These are phyloP conservation scores for Fusarium scirpi DNA, from an alignment of 2,329 filamentous ascomycete genomes.

Conservation along the genomic window DNA sequence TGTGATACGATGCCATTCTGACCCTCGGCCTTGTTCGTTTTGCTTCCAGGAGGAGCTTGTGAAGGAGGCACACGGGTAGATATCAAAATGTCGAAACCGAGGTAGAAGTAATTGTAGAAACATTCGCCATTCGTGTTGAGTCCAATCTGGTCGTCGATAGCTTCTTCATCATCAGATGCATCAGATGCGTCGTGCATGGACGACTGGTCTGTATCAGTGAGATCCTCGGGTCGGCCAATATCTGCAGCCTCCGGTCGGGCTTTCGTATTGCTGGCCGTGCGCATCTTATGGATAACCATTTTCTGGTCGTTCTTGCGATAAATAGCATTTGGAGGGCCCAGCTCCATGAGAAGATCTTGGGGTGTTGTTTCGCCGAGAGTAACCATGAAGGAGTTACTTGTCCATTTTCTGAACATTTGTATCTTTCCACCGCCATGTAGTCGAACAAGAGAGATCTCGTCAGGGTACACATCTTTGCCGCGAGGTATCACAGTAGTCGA, in stretches of 20 bases:
- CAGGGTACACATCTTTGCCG: constrained; percentile 82
- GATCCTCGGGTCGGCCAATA: constrained; percentile 64
- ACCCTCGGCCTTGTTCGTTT: constrained; percentile 37
- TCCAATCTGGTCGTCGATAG: constrained; percentile 66
- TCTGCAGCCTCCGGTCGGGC: constrained; percentile 59
- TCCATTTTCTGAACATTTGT: constrained; percentile 80
- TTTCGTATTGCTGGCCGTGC: constrained; percentile 64
- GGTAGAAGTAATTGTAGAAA: constrained; percentile 98
- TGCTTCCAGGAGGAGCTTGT: constrained; percentile 63
- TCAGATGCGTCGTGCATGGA: constrained; percentile 78
- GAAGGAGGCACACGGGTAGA: constrained; percentile 78
- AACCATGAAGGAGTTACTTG: constrained; percentile 75
- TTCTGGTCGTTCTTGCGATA: constrained; percentile 92
- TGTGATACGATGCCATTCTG: constrained; percentile 55
- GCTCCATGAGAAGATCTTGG: constrained; percentile 89
- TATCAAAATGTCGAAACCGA: constrained; percentile 94
- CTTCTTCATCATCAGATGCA: constrained; percentile 71
- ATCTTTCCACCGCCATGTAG: constrained; percentile 83
- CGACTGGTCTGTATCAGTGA: constrained; percentile 80
- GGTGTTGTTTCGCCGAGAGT: constrained; percentile 87
- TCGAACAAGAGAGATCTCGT: constrained; percentile 85
- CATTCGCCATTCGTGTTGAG: constrained; percentile 75
- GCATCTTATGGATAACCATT: constrained; percentile 83
- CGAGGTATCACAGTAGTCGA: constrained; percentile 76
- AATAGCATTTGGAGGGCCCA: constrained; percentile 93